Base-by-base conservation (phyloP, 306 rosid genomes). In the Medicago ruthenica region DNA sequence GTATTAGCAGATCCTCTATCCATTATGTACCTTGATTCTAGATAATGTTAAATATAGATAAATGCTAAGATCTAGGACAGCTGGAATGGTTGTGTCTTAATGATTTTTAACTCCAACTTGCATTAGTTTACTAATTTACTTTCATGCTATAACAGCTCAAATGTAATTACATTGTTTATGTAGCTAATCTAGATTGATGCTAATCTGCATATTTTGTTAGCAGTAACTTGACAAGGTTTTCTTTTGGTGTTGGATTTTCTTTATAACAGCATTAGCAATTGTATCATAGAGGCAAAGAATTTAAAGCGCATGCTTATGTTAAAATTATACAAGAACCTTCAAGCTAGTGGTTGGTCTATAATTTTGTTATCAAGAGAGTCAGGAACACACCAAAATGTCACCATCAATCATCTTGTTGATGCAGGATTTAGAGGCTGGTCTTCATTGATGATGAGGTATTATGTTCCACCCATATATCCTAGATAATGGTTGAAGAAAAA, bases 361-460 rank as follows among this genome's bases (percentile, higher is more conserved):
- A 81, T 85, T 75, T 86, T 93, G 81, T 57, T 91, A 45, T 91
- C 98, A 54, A 89, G 97, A 82, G 88, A 82, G 69, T 78, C 84
- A 0, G 70, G 12, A 45, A 83, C 44, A 63, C 73, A 68, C 60
- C 77, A 75, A 75, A 89, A 89, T 77, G 80, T 82, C 68, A 87
- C 92, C n/a, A 64, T 55, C 17, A 73, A 83, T 74, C 45, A 70
- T 58, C 98, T 93, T 73, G 5, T 76, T 65, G 77, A 90, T 54
- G 79, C 87, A 20, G 98, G 98, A 61, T 89, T 60, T 67, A 85
- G 82, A 39, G 89, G 80, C 4, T 85, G 96, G 97, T 85, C 88
- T 61, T 79, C 86, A 71, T 80, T 93, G 85, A 73, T 88, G 51
- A 88, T 91, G 97, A 87, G 98, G 98, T 93, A 37, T 57, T 51